Percentiles rank a stretch among this genome's conserved stretches.
These are phyloP conservation scores for Mortierella antarctica DNA, from an alignment of 192 early-diverging fungal species.

Conservation along the genomic window DNA sequence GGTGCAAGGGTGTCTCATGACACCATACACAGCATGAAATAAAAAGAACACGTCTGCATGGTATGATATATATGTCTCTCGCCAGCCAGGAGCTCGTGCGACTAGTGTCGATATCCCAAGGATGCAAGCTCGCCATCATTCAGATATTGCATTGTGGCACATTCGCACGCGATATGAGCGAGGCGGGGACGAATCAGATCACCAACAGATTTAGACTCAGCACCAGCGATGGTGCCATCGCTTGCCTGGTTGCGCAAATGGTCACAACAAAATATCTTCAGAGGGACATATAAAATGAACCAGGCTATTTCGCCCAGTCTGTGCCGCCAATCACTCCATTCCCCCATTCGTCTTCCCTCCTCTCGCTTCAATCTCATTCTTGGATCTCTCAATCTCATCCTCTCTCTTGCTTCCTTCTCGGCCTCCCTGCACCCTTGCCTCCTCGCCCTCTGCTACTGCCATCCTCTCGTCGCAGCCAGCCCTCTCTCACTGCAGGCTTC, in stretches of 20 bases:
- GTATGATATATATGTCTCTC: no score
- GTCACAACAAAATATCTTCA: not conserved
- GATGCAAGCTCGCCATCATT: no score
- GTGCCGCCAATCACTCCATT: no score
- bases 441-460: not conserved
- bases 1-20: not conserved
- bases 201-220: slow-evolving; percentile 5
- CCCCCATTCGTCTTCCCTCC: no score
- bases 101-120: no score
- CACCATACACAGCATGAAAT: not conserved
- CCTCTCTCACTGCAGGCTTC: not conserved
- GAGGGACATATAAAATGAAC: no score
- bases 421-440: no score
- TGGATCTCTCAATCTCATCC: no score
- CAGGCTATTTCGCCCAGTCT: no score
- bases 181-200: not conserved
- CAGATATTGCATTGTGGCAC: not conserved
- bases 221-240: slow-evolving; percentile 3
- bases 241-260: not conserved
- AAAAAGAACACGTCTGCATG: not conserved
- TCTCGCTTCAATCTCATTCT: no score
- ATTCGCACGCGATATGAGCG: not conserved
- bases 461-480: not conserved
- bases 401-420: no score
- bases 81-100: no score